Evolutionary conservation across 148 eudicot genomes (phyloP), one percentile per base, ranked within the genome.

Genomic region (Cornus florida): DNA sequence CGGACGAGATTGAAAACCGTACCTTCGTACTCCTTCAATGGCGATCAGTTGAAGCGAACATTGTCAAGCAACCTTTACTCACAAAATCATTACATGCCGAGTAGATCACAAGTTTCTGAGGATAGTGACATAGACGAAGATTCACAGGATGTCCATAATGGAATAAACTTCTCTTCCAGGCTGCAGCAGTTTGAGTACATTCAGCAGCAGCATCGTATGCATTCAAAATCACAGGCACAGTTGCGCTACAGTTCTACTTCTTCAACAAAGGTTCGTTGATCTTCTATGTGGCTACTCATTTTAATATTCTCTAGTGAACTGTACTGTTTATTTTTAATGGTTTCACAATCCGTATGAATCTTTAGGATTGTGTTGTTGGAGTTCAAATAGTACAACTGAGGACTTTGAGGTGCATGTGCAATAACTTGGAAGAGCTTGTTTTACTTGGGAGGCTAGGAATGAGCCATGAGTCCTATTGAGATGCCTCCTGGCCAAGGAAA

Each of bases 1-100:
- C 85, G 90, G 81, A 96, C 97, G 56, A 88, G 99, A 56, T 84
- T 96, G 81, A 94, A 94, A 87, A 90, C 98, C 46, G 90, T 94
- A 23, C 95, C 98, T 35, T 80, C 90, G 28, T 91, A 87, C 79
- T 90, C 97, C 81, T 90, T 93, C 67, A 87, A 69, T 56, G 85
- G 89, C 62, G 92, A 92, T 73, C 91, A 84, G 66, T 68, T 70
- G 19, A 79, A 75, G 73, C 83, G 77, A 79, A 64, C 87, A 50
- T 71, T 82, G 64, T 78, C 81, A 17, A 90, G 83, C 72, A 77
- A 77, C 77, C 57, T 88, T 65, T 75, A 69, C 57, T 72, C 81
- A 28, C 83, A 59, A 65, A 76, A 71, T 67, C 81, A 82, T 79
- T 48, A 76, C 43, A 20, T 77, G 57, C 77, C 64, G 11, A 81